Conservation (phyloP, 2,329 filamentous ascomycete species). For the Magnaporthiopsis poae region DNA sequence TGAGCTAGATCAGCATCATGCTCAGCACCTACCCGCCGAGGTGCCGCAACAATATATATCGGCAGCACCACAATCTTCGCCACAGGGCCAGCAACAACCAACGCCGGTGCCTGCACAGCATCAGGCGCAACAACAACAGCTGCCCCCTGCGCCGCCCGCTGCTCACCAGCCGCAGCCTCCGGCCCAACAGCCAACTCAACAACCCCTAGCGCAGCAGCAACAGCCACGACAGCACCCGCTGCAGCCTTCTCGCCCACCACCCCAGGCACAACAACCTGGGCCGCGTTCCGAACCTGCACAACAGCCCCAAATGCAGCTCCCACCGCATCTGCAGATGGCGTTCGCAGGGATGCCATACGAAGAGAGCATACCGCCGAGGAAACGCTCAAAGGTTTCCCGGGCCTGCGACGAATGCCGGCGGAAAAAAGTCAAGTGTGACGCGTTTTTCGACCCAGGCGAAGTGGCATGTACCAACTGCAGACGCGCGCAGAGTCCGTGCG, state of each 20-base stretch:
- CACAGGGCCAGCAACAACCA: constrained; percentile 13
- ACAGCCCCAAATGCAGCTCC: constrained; percentile 20
- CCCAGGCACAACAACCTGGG: constrained; percentile 16
- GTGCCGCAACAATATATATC: not conserved
- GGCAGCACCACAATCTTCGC: constrained; percentile 10
- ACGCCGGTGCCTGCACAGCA: constrained; percentile 13
- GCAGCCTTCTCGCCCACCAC: constrained; percentile 16
- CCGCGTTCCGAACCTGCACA: constrained; percentile 13
- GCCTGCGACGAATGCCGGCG: constrained; percentile 83
- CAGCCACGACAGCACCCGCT: constrained; percentile 11
- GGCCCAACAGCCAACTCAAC: constrained; percentile 14
- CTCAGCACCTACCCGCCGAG: not conserved
- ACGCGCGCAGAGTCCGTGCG: constrained; percentile 63
- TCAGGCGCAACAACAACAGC: constrained; percentile 7
- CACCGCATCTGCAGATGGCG: constrained; percentile 27
- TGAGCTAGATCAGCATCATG: not conserved
- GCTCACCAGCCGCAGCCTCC: constrained; percentile 12
- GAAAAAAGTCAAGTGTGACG: constrained; percentile 86
- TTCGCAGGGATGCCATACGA: constrained; percentile 25
- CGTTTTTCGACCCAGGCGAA: constrained; percentile 61
- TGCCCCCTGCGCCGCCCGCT: not conserved
- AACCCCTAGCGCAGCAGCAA: not conserved
- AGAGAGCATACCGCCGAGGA: constrained; percentile 57
- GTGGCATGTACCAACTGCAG: constrained; percentile 74
- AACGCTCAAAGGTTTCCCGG: constrained; percentile 76